phyloP scores from a whole-genome alignment of 306 rosid genomes.

The Pueraria montana region DNA sequence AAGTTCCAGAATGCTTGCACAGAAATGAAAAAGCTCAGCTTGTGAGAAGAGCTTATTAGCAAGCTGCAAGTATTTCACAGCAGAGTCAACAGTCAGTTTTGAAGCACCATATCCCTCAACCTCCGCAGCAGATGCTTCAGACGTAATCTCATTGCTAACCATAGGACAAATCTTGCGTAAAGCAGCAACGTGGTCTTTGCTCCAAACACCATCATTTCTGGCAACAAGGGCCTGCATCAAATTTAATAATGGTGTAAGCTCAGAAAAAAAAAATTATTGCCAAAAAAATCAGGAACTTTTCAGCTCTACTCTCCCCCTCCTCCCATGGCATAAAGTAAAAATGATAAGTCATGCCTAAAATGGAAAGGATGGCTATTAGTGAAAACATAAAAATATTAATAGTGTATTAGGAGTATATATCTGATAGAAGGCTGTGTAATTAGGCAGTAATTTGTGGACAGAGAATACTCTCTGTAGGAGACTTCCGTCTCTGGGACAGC shows the following conservation, averaged over 20 bases:
- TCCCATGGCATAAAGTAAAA: not conserved
- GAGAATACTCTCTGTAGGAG: no score
- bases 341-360: not conserved
- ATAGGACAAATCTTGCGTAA: conserved; percentile 95
- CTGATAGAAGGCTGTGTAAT: no score
- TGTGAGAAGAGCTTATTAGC: conserved; percentile 98
- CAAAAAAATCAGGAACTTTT: conserved; percentile 17
- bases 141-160: conserved; percentile 94
- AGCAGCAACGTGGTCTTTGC: conserved; percentile 92
- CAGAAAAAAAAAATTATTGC: not conserved
- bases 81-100: conserved; percentile 93
- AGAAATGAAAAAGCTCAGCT: conserved; percentile 97
- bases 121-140: conserved; percentile 99
- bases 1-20: conserved; percentile 96
- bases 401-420: no score
- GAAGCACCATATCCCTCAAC: conserved; percentile 99
- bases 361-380: not conserved
- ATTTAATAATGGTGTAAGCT: conserved; percentile 36
- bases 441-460: no score
- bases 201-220: conserved; percentile 99
- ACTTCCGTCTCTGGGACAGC: no score
- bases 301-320: not conserved
- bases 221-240: conserved; percentile 91
- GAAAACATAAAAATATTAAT: not conserved
- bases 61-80: conserved; percentile 96